Evolutionary conservation across 2,329 filamentous ascomycete species (phyloP), one percentile per base, ranked within the genome.

Genomic region (Epichloe sibirici): DNA sequence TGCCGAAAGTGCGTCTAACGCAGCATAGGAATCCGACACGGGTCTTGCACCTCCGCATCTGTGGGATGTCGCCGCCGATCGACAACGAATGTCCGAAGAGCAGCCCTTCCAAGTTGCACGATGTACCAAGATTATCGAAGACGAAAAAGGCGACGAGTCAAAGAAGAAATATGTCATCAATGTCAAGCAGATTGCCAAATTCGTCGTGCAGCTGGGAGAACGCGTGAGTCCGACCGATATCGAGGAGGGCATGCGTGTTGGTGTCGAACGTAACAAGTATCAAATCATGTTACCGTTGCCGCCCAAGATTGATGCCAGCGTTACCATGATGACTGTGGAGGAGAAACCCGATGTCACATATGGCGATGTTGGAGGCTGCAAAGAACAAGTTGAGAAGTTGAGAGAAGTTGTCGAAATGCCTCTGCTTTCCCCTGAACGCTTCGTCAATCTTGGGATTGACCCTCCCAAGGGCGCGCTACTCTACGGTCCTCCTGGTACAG

Each of bases 131-230:
- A 98, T 98, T 69, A 98, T 98, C 62, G 84, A 90, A 56, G 91
- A 97, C 66, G 90, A 95, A 68, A 91, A 93, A 72, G 70, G 70
- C n/a, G 90, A 97, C 68, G 78, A 88, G 56, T 88, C 95, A 57
- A 98, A 98, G 81, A 95, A 87, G 82, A 98, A 97, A 83, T 98
- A 98, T 75, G 90, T 98, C 64, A 98, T 98, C 79, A 98, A 98
- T 72, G 91, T 98, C 62, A 98, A 98, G 78, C 93, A 98, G 72
- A 98, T 98, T 64, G 93, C 93, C 65, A 98, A 98, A 74, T 98
- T 98, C 64, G 93, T 98, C 49, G 93, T 98, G 59, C 93, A 96
- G 71, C 82, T 98, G 50, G 93, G 93, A 62, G 93, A 98, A 67
- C 86, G 93, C 58, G 93, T 98, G 61, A 94, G 88, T 65, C 93